These are phyloP conservation scores for Excoecaria agallocha DNA, from an alignment of 345 rosid species.

Conservation along the genomic window DNA sequence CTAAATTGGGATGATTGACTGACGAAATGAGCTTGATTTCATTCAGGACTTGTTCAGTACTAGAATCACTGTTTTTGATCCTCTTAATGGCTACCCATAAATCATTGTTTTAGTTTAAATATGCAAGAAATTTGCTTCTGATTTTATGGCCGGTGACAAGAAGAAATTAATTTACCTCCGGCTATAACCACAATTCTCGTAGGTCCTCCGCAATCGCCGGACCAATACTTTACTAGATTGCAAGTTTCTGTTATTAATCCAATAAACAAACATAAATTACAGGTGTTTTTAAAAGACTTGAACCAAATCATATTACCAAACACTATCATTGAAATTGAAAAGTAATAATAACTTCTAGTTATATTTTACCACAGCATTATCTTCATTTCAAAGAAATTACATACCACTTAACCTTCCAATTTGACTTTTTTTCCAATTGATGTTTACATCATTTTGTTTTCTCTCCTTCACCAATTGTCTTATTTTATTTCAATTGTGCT, in stretches of 20 bases:
- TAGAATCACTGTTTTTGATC: conserved; percentile 49
- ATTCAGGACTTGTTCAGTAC: conserved; percentile 62
- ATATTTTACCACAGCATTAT: too few species aligned
- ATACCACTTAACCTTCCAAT: too few species aligned
- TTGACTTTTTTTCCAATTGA: neutral
- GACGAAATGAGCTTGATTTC: conserved; percentile 85
- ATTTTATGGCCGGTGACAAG: neutral
- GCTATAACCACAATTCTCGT: conserved; percentile 30
- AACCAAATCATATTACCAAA: neutral
- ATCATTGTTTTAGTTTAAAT: conserved; percentile 18
- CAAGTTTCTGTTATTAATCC: conserved; percentile 32
- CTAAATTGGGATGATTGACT: conserved; percentile 74
- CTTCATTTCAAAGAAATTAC: too few species aligned
- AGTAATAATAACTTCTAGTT: too few species aligned
- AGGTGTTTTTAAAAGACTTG: neutral
- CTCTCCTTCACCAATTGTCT: too few species aligned
- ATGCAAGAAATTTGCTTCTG: neutral
- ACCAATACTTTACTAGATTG: conserved; percentile 33
- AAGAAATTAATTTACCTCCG: conserved; percentile 41
- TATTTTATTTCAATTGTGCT: too few species aligned
- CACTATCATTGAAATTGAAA: too few species aligned
- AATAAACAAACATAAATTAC: neutral
- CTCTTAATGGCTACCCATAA: conserved; percentile 75
- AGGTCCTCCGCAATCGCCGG: conserved; percentile 55
- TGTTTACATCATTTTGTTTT: too few species aligned